Evolutionary conservation across 345 rosid genomes (phyloP).

Genomic region (Citrus inodora): DNA sequence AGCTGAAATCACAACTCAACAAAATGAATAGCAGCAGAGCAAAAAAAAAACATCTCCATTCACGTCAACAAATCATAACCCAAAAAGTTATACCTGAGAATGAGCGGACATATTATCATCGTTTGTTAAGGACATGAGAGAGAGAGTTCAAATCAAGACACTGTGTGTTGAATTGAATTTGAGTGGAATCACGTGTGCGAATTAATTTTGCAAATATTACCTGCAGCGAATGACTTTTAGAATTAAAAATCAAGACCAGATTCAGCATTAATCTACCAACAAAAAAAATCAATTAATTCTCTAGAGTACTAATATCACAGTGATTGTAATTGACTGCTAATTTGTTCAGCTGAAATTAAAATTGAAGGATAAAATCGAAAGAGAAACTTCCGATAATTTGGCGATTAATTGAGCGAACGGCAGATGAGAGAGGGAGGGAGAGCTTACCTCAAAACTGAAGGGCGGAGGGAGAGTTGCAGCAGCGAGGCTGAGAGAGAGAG

Average conservation of each 20-base stretch:
- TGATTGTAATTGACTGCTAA: background rate
- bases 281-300: too few relatives aligned
- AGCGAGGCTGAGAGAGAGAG: background rate
- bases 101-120: conserved; percentile 46
- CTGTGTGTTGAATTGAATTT: background rate
- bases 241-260: background rate
- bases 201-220: background rate
- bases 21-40: background rate
- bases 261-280: background rate
- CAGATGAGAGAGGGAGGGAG: background rate
- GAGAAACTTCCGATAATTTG: background rate
- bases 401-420: background rate
- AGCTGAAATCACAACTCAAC: conserved; percentile 40
- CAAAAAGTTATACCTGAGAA: conserved; percentile 42
- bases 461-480: background rate
- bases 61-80: background rate
- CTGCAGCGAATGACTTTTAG: background rate
- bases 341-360: background rate
- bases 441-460: background rate
- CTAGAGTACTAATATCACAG: background rate
- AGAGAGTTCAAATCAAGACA: background rate
- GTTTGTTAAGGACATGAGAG: conserved; percentile 48
- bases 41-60: background rate
- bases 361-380: background rate
- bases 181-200: background rate